Evolutionary conservation across 2,329 filamentous ascomycete species (phyloP).

Genomic region (Stagonosporopsis rhizophila): DNA sequence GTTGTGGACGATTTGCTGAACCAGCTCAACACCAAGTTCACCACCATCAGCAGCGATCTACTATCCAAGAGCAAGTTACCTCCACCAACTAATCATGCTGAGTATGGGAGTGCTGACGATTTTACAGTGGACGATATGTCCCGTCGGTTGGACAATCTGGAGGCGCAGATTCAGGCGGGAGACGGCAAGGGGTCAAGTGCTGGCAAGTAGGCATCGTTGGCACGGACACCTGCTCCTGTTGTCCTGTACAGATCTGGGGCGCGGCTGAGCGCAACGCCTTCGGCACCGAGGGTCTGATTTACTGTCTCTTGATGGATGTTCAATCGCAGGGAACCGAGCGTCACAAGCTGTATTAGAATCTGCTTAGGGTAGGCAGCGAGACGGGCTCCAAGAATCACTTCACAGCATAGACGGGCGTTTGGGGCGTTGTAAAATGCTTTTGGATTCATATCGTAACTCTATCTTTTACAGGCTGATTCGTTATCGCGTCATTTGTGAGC

Average conservation of each 20-base stretch:
- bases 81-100: too few relatives aligned
- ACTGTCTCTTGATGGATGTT: neutral
- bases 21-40: conserved; percentile 84
- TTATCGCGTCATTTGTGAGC: conserved; percentile 3
- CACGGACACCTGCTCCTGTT: neutral
- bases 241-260: neutral
- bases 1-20: conserved; percentile 89
- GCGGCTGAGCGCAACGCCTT: neutral
- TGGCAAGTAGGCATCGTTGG: conserved; percentile 15
- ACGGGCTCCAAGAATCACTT: neutral
- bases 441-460: conserved; percentile 10
- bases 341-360: neutral
- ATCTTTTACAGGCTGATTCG: conserved; percentile 12
- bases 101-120: neutral
- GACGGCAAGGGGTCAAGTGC: conserved; percentile 47
- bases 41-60: conserved; percentile 82
- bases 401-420: conserved; percentile 8
- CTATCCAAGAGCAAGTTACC: conserved; percentile 79
- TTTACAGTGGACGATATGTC: conserved; percentile 90
- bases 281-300: neutral
- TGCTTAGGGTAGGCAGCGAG: too few relatives aligned
- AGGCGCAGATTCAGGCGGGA: conserved; percentile 71
- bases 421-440: conserved; percentile 9
- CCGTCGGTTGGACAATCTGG: conserved; percentile 80
- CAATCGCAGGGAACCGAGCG: neutral